Base-by-base conservation (phyloP, 176 grass and related monocot genomes). In the Oropetium thomaeum region DNA sequence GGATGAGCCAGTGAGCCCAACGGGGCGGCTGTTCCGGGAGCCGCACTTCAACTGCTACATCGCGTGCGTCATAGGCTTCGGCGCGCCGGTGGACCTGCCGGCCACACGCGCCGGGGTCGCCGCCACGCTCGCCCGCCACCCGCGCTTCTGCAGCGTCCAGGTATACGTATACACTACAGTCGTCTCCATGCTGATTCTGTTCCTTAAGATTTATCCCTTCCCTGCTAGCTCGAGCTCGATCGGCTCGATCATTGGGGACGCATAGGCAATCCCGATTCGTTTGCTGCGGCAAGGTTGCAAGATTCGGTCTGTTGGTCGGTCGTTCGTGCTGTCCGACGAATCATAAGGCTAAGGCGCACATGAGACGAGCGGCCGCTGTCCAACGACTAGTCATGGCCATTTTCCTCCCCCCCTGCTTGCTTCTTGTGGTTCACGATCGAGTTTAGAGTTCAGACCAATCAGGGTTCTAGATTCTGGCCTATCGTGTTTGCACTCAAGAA, bases 131-230 rank as follows among this genome's bases (percentile, higher is more conserved):
- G 73, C 71, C 32, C 80, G 77, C 32, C 93, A 97, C 76, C 93
- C 93, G 0, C 90, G 90, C 37, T 97, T 97, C 83, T 89, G 83
- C 70, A 97, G 90, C 79, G 67, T 91, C 66, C 93, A 87, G 79
- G 93, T 97, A 29, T 34, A 51, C n/a, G n/a, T n/a, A n/a, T n/a
- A n/a, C n/a, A n/a, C n/a, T n/a, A n/a, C n/a, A n/a, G n/a, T n/a
- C n/a, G n/a, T 3, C 10, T 16, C 6, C 5, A 7, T 10, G 3
- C 1, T 17, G 5, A 3, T 7, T 49, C 5, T 13, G 23, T 40
- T 27, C 0, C 53, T 7, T 29, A 25, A 31, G 35, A 2, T 69
- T 17, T 14, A 17, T 15, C 23, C 15, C 1, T 26, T 57, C 33
- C 7, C 39, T 7, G 22, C 20, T 13, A 40, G n/a, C 2, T 27